These are phyloP conservation scores for Yamadazyma paraphyllophila DNA, from an alignment of 805 yeast species.

Conservation along the genomic window DNA sequence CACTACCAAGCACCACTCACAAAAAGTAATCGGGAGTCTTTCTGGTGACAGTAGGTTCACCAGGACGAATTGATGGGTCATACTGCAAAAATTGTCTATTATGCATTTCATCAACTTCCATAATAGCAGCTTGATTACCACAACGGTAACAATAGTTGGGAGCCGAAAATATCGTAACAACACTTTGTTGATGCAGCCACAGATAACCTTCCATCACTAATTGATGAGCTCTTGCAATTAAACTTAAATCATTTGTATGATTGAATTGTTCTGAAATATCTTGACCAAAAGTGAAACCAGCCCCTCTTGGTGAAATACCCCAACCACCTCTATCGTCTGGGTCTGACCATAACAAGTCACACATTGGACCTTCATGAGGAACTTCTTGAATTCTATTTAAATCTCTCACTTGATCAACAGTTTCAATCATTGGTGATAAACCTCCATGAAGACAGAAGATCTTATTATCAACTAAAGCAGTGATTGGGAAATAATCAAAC, in stretches of 20 bases:
- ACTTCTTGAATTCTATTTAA: constrained; percentile 92
- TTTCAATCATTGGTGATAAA: constrained; percentile 89
- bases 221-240: constrained; percentile 95
- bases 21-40: constrained; percentile 96
- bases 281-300: constrained; percentile 97
- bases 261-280: constrained; percentile 92
- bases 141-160: constrained; percentile 97
- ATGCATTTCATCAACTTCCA: constrained; percentile 96
- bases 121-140: constrained; percentile 96
- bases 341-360: constrained; percentile 94
- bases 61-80: constrained; percentile 95
- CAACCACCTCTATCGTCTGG: constrained; percentile 98
- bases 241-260: constrained; percentile 78
- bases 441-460: constrained; percentile 95
- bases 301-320: constrained; percentile 98
- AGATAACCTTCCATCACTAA: constrained; percentile 96
- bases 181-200: constrained; percentile 93
- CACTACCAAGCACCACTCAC: neutral
- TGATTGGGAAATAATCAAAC: constrained; percentile 89
- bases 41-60: constrained; percentile 95
- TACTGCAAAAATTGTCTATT: constrained; percentile 90
- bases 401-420: constrained; percentile 88
- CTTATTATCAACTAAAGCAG: constrained; percentile 88
- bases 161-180: constrained; percentile 91
- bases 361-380: constrained; percentile 98